These are phyloP conservation scores for Aspergillus bridgeri DNA, from an alignment of 495 filamentous ascomycete genomes.

Conservation along the genomic window DNA sequence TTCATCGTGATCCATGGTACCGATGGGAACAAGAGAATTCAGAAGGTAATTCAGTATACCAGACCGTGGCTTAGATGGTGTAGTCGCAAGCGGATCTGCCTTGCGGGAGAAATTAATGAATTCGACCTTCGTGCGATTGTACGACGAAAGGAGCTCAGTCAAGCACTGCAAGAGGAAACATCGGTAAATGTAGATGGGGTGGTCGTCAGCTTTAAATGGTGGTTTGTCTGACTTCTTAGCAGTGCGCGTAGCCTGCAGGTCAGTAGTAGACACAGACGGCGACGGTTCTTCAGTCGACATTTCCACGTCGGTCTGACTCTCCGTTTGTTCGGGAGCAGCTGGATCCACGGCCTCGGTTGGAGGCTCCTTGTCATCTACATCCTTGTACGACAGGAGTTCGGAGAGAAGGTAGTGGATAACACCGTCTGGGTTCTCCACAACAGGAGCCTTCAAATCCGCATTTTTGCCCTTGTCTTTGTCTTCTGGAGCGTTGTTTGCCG, in stretches of 20 bases:
- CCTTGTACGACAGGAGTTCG: conserved; percentile 86
- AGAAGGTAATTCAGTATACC: conserved; percentile 91
- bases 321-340: conserved; percentile 26
- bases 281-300: conserved; percentile 42
- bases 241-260: conserved; percentile 26
- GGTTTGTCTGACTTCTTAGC: conserved; percentile 68
- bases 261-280: conserved; percentile 37
- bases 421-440: conserved; percentile 90
- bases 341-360: conserved; percentile 48
- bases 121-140: conserved; percentile 92
- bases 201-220: conserved; percentile 84
- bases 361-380: conserved; percentile 78
- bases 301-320: conserved; percentile 49
- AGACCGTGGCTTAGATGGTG: conserved; percentile 90
- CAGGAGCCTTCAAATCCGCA: conserved; percentile 70
- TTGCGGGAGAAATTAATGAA: conserved; percentile 98
- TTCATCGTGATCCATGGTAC: conserved; percentile 71
- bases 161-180: conserved; percentile 94
- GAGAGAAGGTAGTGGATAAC: conserved; percentile 95
- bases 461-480: conserved; percentile 60
- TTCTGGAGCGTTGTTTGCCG: conserved; percentile 33
- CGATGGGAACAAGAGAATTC: conserved; percentile 75
- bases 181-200: conserved; percentile 93
- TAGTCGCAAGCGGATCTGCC: conserved; percentile 73
- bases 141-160: conserved; percentile 87